phyloP scores from a whole-genome alignment of 495 filamentous ascomycete genomes.

The Penicillium fimorum region DNA sequence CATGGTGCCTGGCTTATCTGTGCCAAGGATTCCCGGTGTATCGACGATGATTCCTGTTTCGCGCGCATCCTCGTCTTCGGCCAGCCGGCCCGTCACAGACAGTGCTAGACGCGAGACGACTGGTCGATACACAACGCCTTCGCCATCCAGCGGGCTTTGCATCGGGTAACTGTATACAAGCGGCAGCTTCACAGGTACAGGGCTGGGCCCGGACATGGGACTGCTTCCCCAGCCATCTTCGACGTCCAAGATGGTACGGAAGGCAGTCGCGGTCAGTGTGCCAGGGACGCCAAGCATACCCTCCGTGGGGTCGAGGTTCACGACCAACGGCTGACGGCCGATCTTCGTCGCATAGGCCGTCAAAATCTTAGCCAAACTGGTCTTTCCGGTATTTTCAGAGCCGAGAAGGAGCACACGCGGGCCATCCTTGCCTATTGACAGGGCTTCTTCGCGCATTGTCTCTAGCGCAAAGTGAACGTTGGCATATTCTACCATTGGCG shows the following conservation, averaged over 20 bases:
- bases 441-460: constrained; percentile 55
- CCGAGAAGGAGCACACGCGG: constrained; percentile 86
- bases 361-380: constrained; percentile 75
- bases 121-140: constrained; percentile 67
- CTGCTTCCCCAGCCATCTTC: constrained; percentile 89
- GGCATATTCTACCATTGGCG: constrained; percentile 74
- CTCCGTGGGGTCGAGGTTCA: constrained; percentile 84
- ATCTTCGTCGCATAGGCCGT: constrained; percentile 75
- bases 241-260: constrained; percentile 82
- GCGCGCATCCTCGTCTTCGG: constrained; percentile 70
- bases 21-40: constrained; percentile 67
- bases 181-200: constrained; percentile 85
- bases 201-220: constrained; percentile 84
- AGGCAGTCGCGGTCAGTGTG: constrained; percentile 77
- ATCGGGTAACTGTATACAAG: constrained; percentile 89
- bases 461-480: constrained; percentile 89
- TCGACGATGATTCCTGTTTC: constrained; percentile 82
- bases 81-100: constrained; percentile 71
- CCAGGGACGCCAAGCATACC: constrained; percentile 84
- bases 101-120: constrained; percentile 75
- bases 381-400: constrained; percentile 79
- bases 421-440: constrained; percentile 53
- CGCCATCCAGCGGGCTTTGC: constrained; percentile 66
- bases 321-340: constrained; percentile 75
- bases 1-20: constrained; percentile 59